A percentile compares a stretch with the other conserved stretches of the same genome.
These are phyloP conservation scores for Trichoderma polysporum DNA, from an alignment of 2,329 filamentous ascomycete genomes.

Conservation along the genomic window DNA sequence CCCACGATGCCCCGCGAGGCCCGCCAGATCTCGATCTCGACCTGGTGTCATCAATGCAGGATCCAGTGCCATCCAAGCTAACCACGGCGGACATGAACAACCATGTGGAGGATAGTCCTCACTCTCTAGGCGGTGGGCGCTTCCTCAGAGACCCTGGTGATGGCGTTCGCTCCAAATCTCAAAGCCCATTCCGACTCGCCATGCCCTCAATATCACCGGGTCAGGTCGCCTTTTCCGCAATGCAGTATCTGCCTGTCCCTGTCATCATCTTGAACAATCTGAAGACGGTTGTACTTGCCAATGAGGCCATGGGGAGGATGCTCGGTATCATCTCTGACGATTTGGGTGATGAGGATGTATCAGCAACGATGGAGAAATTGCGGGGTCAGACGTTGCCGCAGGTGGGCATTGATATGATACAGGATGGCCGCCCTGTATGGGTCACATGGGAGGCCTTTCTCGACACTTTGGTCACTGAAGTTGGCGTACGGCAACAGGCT, in stretches of 20 bases:
- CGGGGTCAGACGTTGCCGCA: slow-evolving; percentile 66
- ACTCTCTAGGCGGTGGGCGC: slow-evolving; percentile 31
- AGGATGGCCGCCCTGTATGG: slow-evolving; percentile 63
- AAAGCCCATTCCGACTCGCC: slow-evolving; percentile 40
- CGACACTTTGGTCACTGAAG: slow-evolving; percentile 50
- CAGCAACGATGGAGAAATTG: slow-evolving; percentile 57
- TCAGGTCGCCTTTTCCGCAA: slow-evolving; percentile 63
- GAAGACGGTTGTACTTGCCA: slow-evolving; percentile 71
- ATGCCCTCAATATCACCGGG: slow-evolving; percentile 51
- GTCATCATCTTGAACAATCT: slow-evolving; percentile 65
- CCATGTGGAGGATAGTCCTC: slow-evolving; percentile 29
- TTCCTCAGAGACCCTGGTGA: slow-evolving; percentile 36
- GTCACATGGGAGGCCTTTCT: slow-evolving; percentile 60
- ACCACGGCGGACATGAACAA: slow-evolving; percentile 5
- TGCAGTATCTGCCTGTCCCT: slow-evolving; percentile 74
- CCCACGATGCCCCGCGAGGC: slow-evolving; percentile 25
- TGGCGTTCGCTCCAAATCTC: slow-evolving; percentile 36
- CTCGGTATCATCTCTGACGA: slow-evolving; percentile 56
- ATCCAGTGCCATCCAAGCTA: slow-evolving; percentile 14
- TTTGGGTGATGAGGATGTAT: slow-evolving; percentile 41
- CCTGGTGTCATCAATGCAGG: slow-evolving; percentile 22
- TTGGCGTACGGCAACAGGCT: slow-evolving; percentile 33
- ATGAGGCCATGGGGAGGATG: slow-evolving; percentile 71
- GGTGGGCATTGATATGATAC: slow-evolving; percentile 70
- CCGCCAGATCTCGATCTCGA: slow-evolving; percentile 23